Base-by-base conservation (phyloP, 495 filamentous ascomycete species). In the Penicillium odoratum region DNA sequence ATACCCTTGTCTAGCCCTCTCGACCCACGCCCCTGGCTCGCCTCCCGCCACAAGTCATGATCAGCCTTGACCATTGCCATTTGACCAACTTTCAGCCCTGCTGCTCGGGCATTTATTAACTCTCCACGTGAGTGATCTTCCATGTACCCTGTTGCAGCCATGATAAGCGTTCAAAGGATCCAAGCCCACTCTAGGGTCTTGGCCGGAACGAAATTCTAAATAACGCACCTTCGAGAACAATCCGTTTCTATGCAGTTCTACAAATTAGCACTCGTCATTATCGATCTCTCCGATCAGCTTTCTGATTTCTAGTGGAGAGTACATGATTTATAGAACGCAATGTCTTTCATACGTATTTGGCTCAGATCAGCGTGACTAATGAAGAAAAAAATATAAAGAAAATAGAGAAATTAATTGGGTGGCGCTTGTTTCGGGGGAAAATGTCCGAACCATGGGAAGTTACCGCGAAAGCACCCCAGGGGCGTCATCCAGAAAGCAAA, bases 131-230 rank as follows among this genome's bases (percentile, higher is more conserved):
- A 16, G 38, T 16, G 38, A 16, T 7, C 38, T 40, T 40, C 13
- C 16, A 47, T 47, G 26, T 16, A 8, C 26, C 36, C 18, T 16
- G 15, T n/a, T 18, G 28, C 18, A 51, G 46, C 46, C 36, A 42
- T 44, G 45, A 54, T 59, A 54, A 59, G 57, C 57, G 51, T 36
- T 21, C 3, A 34, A 55, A 48, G 26, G 51, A 48, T 54, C 33
- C 25, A 36, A 52, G 44, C 31, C 15, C 50, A 48, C 18, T 38
- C 40, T 55, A 59, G 36, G 28, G 36, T 31, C 53, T 53, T 53
- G 48, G 53, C 42, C 34, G 42, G 16, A 40, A 48, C 43, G 11
- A 4, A 48, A 56, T 52, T 60, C 26, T 52, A 60, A 56, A 51
- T 56, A 18, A 46, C 28, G 15, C 18, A 33, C 11, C 33, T 33